A percentile compares a stretch with the other conserved stretches of the same genome.
Conservation (phyloP, 2,329 filamentous ascomycete species). For the Chrysoporthe deuterocubensis region DNA sequence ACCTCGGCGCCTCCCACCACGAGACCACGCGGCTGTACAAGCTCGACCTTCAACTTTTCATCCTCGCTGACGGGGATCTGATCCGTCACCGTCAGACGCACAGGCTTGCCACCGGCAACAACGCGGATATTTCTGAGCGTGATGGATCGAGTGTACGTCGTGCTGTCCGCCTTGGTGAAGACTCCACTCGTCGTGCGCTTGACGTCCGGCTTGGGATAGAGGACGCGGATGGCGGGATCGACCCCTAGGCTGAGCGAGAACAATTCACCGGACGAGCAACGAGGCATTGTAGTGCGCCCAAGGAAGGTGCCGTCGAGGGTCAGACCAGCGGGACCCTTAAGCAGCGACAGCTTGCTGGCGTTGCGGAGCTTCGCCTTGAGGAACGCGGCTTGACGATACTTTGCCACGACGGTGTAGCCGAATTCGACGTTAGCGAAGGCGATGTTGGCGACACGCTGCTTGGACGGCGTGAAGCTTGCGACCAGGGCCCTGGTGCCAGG, state of each 20-base stretch:
- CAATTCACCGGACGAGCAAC: constrained; percentile 57
- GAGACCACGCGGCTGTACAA: constrained; percentile 55
- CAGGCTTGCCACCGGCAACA: constrained; percentile 37
- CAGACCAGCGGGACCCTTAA: constrained; percentile 58
- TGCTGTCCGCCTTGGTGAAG: constrained; percentile 57
- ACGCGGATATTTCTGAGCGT: constrained; percentile 54
- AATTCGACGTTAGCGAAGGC: constrained; percentile 55
- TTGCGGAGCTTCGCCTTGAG: constrained; percentile 63
- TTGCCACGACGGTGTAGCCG: constrained; percentile 62
- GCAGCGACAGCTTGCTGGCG: constrained; percentile 57
- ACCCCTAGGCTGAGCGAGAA: constrained; percentile 62
- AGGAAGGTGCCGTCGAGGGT: constrained; percentile 68
- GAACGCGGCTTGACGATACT: constrained; percentile 63
- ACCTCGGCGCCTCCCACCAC: constrained; percentile 43
- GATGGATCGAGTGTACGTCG: constrained; percentile 53
- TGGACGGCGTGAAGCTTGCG: constrained; percentile 54
- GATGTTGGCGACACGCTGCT: constrained; percentile 64
- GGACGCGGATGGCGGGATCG: constrained; percentile 59
- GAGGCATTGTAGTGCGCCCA: constrained; percentile 58
- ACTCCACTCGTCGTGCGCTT: constrained; percentile 55
- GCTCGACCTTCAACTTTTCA: constrained; percentile 56
- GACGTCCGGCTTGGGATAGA: constrained; percentile 60
- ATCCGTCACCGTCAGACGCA: constrained; percentile 58
- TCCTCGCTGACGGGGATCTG: constrained; percentile 67
- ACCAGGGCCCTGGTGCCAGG: constrained; percentile 60